Evolutionary conservation across 2,329 filamentous ascomycete genomes (phyloP).

Genomic region (Clathrospora elynae): DNA sequence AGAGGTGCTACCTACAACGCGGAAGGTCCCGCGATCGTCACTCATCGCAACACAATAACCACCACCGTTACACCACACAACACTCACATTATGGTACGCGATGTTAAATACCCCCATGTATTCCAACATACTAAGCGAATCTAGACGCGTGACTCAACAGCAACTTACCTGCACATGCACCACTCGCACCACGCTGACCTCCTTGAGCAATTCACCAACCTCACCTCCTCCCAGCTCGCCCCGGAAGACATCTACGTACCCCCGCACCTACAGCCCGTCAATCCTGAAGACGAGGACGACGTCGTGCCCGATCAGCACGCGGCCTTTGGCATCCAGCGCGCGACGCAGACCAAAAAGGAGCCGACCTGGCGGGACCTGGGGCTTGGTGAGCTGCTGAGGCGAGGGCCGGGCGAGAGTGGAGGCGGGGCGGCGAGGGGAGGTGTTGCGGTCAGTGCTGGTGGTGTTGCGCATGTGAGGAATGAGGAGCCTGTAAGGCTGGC

Average conservation of each 20-base stretch:
- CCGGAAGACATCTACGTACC: conserved; percentile 82
- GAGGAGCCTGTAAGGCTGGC: conserved; percentile 40
- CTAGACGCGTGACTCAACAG: conserved; percentile 72
- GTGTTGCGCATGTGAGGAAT: conserved; percentile 9
- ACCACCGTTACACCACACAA: too few species aligned
- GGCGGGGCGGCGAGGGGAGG: conserved; percentile 11
- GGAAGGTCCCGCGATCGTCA: too few species aligned
- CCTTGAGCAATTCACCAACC: conserved; percentile 65
- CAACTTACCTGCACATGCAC: conserved; percentile 78
- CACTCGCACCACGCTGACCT: conserved; percentile 74
- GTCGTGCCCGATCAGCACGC: conserved; percentile 88
- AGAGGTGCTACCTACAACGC: too few species aligned
- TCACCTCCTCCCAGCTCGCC: conserved; percentile 35
- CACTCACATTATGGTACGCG: conserved; percentile 1
- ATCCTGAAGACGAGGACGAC: conserved; percentile 87
- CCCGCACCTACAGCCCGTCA: conserved; percentile 77
- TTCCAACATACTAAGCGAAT: conserved; percentile 5
- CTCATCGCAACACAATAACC: too few species aligned
- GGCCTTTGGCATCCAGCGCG: conserved; percentile 82
- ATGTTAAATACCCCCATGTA: too few species aligned
- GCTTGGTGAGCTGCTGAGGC: conserved; percentile 70
- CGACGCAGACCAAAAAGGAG: conserved; percentile 73
- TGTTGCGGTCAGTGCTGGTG: conserved; percentile 13
- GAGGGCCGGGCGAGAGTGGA: conserved; percentile 56
- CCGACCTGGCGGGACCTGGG: conserved; percentile 80